Evolutionary conservation across 768 basidiomycete genomes (phyloP), one percentile per base, ranked within the genome.

Genomic region (Rhizopogon vulgaris): DNA sequence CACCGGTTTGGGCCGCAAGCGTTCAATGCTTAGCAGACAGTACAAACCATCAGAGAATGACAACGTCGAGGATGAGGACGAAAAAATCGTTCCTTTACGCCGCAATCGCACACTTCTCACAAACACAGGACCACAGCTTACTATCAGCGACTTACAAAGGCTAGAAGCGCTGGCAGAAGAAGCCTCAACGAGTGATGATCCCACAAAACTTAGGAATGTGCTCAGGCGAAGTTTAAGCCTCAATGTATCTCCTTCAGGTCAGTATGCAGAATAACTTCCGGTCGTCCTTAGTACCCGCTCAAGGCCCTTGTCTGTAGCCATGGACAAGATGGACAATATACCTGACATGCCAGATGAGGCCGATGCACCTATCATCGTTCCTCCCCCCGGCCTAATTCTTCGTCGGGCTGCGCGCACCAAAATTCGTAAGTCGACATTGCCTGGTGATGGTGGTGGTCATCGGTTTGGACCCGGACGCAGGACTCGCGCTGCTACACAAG

Each of bases 151-250:
- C 69, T 73, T 98, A n/a, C 94, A 98, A 68, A 87, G 84, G 66
- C 74, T 99, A 53, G 96, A 99, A 68, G 82, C 89, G 64, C 72
- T 98, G 30, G 94, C 94, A 37, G 91, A 94, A 70, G 91, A 95
- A 65, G 91, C 90, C 0, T 85, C 85, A 32, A 76, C 74, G 60
- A 90, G 80, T 61, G 85, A 87, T 61, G 94, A 94, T 72, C 85
- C 90, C 17, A 80, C 84, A 42, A 83, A 78, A 65, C 80, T 94
- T 62, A 79, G 87, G 64, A 90, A 75, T 49, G 80, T 88, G 56
- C 74, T 94, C 62, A 79, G 88, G 65, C 81, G 93, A 61, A 94
- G 90, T 67, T 75, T 96, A 52, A 94, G 91, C 68, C 73, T 94
- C 66, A 94, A 93, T 67, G 71, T 90, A 24, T 79, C 90, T 14